These are phyloP conservation scores for Myrmaecium sp. DNA, from an alignment of 2,329 filamentous ascomycete genomes.

Conservation along the genomic window DNA sequence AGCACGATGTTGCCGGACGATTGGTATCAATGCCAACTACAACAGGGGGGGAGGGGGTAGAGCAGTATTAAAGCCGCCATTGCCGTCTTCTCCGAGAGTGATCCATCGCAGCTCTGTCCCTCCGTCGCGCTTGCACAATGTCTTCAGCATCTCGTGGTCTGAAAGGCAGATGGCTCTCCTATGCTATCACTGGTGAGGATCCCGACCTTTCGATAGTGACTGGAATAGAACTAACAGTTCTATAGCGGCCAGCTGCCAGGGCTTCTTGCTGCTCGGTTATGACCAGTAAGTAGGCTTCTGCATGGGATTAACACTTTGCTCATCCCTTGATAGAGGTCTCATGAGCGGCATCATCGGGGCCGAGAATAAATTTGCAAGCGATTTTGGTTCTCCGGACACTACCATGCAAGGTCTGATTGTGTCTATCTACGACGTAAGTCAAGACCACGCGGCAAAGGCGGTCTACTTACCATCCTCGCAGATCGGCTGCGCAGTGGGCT, in stretches of 20 bases:
- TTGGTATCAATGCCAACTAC: too few relatives aligned
- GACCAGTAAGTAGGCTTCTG: conserved; percentile 12
- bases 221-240: conserved; percentile 3
- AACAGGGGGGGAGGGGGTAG: too few relatives aligned
- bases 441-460: conserved; percentile 10
- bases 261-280: conserved; percentile 9
- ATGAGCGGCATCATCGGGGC: conserved; percentile 20
- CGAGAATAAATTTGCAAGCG: conserved; percentile 22
- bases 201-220: neutral
- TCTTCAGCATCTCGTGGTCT: too few relatives aligned
- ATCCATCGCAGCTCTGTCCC: too few relatives aligned
- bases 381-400: conserved; percentile 21
- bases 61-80: too few relatives aligned
- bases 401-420: conserved; percentile 21
- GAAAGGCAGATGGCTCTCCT: conserved; percentile 2
- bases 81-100: too few relatives aligned
- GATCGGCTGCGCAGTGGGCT: conserved; percentile 12
- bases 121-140: too few relatives aligned
- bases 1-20: too few relatives aligned
- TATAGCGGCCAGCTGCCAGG: conserved; percentile 7
- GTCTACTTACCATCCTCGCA: conserved; percentile 11
- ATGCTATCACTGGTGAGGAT: conserved; percentile 3
- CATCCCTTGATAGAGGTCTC: conserved; percentile 9
- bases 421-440: conserved; percentile 20
- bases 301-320: neutral